Evolutionary conservation across 2,329 filamentous ascomycete genomes (phyloP).

Genomic region (Seiridium cupressi): DNA sequence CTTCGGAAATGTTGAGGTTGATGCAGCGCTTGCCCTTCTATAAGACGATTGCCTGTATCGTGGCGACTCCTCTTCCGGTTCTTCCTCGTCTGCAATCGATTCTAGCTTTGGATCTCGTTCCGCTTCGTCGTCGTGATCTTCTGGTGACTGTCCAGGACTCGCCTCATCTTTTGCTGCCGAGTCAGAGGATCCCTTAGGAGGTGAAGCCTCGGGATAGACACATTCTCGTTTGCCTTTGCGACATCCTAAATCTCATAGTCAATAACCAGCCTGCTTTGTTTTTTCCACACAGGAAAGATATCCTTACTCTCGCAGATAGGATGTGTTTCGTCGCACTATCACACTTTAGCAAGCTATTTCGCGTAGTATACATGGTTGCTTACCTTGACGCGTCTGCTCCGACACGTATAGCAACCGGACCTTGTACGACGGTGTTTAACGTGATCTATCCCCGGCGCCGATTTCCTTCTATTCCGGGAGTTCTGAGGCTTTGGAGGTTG

Average conservation of each 20-base stretch:
- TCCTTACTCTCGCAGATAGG: conserved; percentile 77
- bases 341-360: conserved; percentile 19
- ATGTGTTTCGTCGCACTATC: conserved; percentile 83
- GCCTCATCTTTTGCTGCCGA: conserved; percentile 36
- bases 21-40: conserved; percentile 36
- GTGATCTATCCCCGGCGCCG: conserved; percentile 57
- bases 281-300: conserved; percentile 1
- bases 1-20: conserved; percentile 34
- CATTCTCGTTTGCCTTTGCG: conserved; percentile 90
- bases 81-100: conserved; percentile 55
- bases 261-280: conserved; percentile 1
- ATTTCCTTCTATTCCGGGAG: conserved; percentile 47
- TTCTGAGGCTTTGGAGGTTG: conserved; percentile 44
- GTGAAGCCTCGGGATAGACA: conserved; percentile 74
- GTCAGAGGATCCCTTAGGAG: conserved; percentile 35
- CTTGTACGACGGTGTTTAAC: conserved; percentile 92
- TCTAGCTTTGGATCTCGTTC: conserved; percentile 45
- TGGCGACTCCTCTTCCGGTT: conserved; percentile 33
- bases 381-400: conserved; percentile 82
- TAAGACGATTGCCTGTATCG: conserved; percentile 20
- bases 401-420: conserved; percentile 91
- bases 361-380: conserved; percentile 7
- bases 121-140: conserved; percentile 45
- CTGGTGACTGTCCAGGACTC: conserved; percentile 55
- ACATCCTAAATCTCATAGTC: conserved; percentile 61